Conservation (phyloP, 257 asterid genomes). For the Linaria vulgaris region DNA sequence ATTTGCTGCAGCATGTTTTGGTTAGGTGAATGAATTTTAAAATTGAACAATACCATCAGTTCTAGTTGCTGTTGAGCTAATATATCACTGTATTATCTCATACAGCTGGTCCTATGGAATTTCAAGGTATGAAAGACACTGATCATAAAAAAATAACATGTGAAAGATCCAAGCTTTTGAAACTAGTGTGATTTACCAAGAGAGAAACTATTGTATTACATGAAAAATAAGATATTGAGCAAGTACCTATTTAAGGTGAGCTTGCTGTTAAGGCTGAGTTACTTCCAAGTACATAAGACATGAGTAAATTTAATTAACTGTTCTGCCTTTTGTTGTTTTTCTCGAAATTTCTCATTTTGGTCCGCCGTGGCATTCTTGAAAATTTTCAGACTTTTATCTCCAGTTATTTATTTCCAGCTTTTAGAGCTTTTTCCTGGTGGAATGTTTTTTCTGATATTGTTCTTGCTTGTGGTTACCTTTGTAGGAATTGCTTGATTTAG, state of each 20-base stretch:
- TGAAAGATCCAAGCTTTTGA: neutral
- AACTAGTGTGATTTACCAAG: neutral
- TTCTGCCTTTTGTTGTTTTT: neutral
- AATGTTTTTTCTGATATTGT: neutral
- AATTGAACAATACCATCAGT: neutral
- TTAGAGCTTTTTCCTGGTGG: neutral
- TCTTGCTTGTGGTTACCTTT: slow-evolving; percentile 17
- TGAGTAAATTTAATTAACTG: neutral
- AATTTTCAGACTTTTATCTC: slow-evolving; percentile 8
- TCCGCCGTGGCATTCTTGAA: neutral
- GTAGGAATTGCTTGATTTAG: slow-evolving; percentile 91
- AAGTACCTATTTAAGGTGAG: neutral
- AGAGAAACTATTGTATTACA: neutral
- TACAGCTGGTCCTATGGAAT: no score
- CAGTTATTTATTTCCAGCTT: neutral
- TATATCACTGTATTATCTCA: neutral
- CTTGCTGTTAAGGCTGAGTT: neutral
- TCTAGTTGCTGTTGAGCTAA: no score
- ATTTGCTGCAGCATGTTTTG: neutral
- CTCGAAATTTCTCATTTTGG: neutral
- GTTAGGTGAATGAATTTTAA: neutral
- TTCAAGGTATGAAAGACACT: neutral
- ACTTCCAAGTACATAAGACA: neutral
- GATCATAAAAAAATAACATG: neutral
- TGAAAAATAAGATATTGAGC: neutral